A percentile compares a stretch with the other conserved stretches of the same genome.
Conservation (phyloP, 106 monocot species). For the Acanthochlamys bracteata region DNA sequence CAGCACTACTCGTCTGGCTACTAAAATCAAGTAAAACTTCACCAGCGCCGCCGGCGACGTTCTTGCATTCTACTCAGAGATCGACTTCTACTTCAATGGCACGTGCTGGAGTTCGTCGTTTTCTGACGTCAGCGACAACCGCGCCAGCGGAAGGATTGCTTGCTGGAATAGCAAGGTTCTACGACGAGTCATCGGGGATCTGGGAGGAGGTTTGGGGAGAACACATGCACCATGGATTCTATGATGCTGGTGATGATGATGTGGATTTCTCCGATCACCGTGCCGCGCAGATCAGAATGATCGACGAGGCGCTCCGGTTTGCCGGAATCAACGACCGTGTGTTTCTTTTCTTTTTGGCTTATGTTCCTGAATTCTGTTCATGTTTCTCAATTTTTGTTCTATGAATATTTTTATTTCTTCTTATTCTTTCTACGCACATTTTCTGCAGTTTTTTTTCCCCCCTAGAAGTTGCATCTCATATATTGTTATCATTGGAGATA, state of each 20-base stretch:
- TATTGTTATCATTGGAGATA: background rate
- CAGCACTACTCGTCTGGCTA: no score
- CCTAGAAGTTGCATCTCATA: background rate
- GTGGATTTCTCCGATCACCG: background rate
- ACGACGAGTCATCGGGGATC: conserved; percentile 82
- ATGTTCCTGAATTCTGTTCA: background rate
- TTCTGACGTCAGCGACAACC: no score
- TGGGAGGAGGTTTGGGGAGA: conserved; percentile 91
- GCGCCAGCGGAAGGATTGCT: no score
- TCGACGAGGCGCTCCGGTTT: background rate
- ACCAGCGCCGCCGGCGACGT: no score
- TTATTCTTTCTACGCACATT: background rate
- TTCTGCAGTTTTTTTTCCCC: background rate
- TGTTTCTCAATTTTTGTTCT: no score
- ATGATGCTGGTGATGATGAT: conserved; percentile 18
- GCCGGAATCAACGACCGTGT: background rate
- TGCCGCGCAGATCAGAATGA: background rate
- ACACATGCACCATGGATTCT: conserved; percentile 93
- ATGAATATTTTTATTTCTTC: no score
- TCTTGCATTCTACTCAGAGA: no score
- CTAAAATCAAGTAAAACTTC: no score
- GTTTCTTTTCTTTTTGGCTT: background rate
- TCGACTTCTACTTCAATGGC: no score
- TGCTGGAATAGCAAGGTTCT: conserved; percentile 68
- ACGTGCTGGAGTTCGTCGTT: no score